Base-by-base conservation (phyloP, 2,329 filamentous ascomycete genomes). In the Botrytis tulipae region DNA sequence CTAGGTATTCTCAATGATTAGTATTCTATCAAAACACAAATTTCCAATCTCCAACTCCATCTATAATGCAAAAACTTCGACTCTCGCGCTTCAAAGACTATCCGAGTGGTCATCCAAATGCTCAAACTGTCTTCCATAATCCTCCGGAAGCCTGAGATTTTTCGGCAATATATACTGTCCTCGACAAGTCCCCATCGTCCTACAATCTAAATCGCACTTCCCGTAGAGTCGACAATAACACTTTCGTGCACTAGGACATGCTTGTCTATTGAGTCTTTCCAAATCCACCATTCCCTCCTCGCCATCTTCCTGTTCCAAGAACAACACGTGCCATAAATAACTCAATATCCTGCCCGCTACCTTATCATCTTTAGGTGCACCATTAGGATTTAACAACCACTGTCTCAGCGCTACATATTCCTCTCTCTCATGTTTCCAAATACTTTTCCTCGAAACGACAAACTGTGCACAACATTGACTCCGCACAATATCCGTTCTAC, bases 401-500 rank as follows among this genome's bases (percentile, higher is more conserved):
- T 87, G 84, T 54, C 87, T 82, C 70, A 88, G 80, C 37, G 86
- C 86, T 22, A 86, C 77, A 76, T 88, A 88, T 76, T 88, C 85
- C 18, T 85, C 84, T 1, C 83, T 81, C 0, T 83, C 82, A 78
- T 87, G 85, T 73, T 84, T 83, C 79, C 82, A 84, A 29, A 88
- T 83, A 29, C 83, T 82, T 20, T 85, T 82, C 8, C 85, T 80
- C 4, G 84, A 82, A 35, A 88, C 86, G 20, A 84, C 86, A 78
- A 88, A 89, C 75, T 88, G 87, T 18, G 87, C 87, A 80, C 87
- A 89, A 78, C 87, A 89, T 79, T 87, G 84, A 61, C 84, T 81
- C 72, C 84, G 78, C 75, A 86, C 51, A 73, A 84, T 78, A 83
- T 86, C 78, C 80, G 82, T 78, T 76, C 84, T 76, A 77, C 83